These are phyloP conservation scores for Chrysosporium queenslandicum DNA, from an alignment of 2,329 filamentous ascomycete species.

Conservation along the genomic window DNA sequence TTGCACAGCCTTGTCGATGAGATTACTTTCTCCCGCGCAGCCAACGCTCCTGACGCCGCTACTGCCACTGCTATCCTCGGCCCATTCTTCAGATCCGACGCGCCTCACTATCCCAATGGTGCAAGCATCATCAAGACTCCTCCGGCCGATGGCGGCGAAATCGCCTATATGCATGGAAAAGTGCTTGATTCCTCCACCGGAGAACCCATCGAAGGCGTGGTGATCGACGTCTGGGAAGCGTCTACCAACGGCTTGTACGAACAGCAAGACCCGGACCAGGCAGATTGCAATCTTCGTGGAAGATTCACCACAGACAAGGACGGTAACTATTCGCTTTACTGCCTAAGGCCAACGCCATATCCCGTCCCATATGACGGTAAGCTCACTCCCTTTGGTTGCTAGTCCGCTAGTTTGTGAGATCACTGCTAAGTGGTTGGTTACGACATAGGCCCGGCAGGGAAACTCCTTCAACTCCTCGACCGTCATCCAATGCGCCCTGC, in stretches of 20 bases:
- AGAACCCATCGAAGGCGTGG: constrained; percentile 53
- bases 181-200: constrained; percentile 51
- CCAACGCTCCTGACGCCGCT: constrained; percentile 43
- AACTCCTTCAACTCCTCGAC: constrained; percentile 49
- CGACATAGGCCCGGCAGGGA: constrained; percentile 49
- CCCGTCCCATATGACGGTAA: constrained; percentile 46
- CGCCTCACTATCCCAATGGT: constrained; percentile 60
- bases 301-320: constrained; percentile 57
- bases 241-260: constrained; percentile 59
- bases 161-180: constrained; percentile 55
- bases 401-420: background rate
- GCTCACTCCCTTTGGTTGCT: constrained; percentile 1
- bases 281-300: constrained; percentile 64
- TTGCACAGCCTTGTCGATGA: constrained; percentile 58
- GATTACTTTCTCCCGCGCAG: constrained; percentile 60
- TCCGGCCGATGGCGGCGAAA: constrained; percentile 43
- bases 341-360: constrained; percentile 50
- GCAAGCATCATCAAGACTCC: constrained; percentile 51
- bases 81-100: constrained; percentile 70
- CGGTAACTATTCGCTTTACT: constrained; percentile 55
- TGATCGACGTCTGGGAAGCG: constrained; percentile 71
- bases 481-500: constrained; percentile 53
- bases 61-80: constrained; percentile 74
- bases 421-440: no score
- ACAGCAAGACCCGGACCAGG: constrained; percentile 61